Base-by-base conservation (phyloP, 129 eudicot genomes). In the Saposhnikovia divaricata region DNA sequence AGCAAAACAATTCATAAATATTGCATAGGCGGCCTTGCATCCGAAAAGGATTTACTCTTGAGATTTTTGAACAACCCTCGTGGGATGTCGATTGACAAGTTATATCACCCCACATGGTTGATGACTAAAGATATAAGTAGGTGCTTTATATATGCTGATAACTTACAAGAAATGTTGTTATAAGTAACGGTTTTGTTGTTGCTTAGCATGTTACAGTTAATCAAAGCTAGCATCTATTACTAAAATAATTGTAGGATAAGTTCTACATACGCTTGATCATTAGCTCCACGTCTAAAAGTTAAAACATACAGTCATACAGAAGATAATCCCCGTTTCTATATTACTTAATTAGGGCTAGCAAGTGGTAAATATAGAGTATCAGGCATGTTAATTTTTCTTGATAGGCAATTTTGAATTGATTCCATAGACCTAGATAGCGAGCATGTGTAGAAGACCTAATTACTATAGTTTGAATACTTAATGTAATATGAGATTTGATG, bases 191-290 rank as follows among this genome's bases (percentile, higher is more conserved):
- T 72, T 72, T 38, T 72, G 46, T 72, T 37, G 76, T 72, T 72
- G 76, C 76, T 18, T 40, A 72, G 45, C 51, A 72, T 72, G 76
- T 72, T 72, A 72, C 4, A 40, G 44, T 72, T 39, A 34, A 72
- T 9, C 69, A 61, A 61, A 61, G 69, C 34, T 25, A 59, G 14
- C 34, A 61, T 61, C 34, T 61, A n/a, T n/a, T 25, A 61, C 69
- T 9, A 61, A 61, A 16, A n/a, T 59, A 59, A 23, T 59, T 23
- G n/a, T 8, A 59, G 59, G 59, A 51, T 51, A 51, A 51, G 28
- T n/a, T 21, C 4, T 3, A 57, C 37, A 27, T 61, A n/a, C 4
- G 34, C 15, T 61, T 61, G 69, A 61, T 61, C 69, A n/a, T 61
- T 25, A n/a, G 34, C 25, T 61, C 69, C 69, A 61, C 34, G 69